Evolutionary conservation across 139 green algal genomes (phyloP), one percentile per base, ranked within the genome.

Genomic region (Closterium sp.): DNA sequence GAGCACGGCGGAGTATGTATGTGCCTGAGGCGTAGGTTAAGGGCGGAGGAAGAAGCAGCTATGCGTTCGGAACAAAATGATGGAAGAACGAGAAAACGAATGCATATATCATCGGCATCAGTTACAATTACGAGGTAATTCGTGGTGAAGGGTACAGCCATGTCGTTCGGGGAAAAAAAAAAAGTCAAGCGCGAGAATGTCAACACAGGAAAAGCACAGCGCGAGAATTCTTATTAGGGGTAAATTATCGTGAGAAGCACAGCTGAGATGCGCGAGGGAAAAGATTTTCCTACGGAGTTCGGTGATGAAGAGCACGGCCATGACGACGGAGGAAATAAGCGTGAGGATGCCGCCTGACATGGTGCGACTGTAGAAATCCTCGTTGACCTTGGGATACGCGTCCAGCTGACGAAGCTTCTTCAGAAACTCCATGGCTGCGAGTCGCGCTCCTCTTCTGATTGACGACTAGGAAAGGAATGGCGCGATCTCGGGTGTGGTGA

Each of bases 351-450:
- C 98, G 1, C 98, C 98, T 0, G 94, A 96, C 9, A 97, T 91
- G 0, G 98, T 99, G 38, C 97, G 96, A 5, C 97, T 97, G 87
- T 97, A 98, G 89, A 99, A 99, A 89, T 99, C 98, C 34, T 98
- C 97, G 90, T 97, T 97, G 24, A 98, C 95, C 92, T 99, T 99
- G 5, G 97, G 97, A 91, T 97, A 99, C 0, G 96, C 97, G 91
- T 98, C 97, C 1, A 98, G 88, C 1, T 89, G 89, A 85, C 96
- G 96, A 1, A 97, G 90, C 84, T 89, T 92, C 1, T 92, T 92
- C 0, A 95, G 30, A 34, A 86, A 27, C 42, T 94, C 92, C 92
- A 94, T 94, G 62, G 19, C 62, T 27, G 7, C 62, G 62, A 22
- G 62, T 79, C 62, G 19, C 62, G 62, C 62, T 79, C 19, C 13